Base-by-base conservation (phyloP, 1,139 yeast species). In the Yamadazyma songkhlaensis region DNA sequence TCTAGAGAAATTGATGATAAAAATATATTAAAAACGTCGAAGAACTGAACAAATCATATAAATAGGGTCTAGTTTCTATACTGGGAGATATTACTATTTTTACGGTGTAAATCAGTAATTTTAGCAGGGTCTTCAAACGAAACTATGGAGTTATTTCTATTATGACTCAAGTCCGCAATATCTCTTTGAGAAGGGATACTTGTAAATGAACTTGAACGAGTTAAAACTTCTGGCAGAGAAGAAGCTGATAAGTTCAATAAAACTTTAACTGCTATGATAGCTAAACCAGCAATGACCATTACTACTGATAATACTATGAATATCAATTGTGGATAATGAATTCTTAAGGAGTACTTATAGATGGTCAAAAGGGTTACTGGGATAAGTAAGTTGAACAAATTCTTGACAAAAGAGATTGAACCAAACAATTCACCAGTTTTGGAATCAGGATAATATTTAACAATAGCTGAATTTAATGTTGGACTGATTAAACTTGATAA, bases 371-470 rank as follows among this genome's bases (percentile, higher is more conserved):
- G 24, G 2, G 54, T 24, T 7, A 64, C 41, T 2, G 74, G 72
- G 3, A 51, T 39, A 1, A 56, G 34, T 15, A 67, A 48, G 26
- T 52, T 46, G 26, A 53, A 46, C 2, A 59, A 31, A 45, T 62
- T 67, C 44, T 60, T 60, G 34, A 67, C 47, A 26, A 67, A 51
- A 2, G 69, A 57, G 39, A 60, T 47, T 12, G 66, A 72, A 3
- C 72, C 67, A 45, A 64, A 67, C 6, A 65, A 55, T 41, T 64
- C 70, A 3, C 74, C 74, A 4, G 63, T 57, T 46, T 60, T 64
- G 12, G 64, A 57, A 36, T 61, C 69, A 1, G 73, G 72, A 40
- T 54, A 67, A 40, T 59, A 66, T 42, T 69, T 69, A 34, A 67
- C 54, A 25, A 66, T 48, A 6, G 67, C 46, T 1, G 70, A 60